Base-by-base conservation (phyloP, 441 rosid species). In the Hura crepitans region DNA sequence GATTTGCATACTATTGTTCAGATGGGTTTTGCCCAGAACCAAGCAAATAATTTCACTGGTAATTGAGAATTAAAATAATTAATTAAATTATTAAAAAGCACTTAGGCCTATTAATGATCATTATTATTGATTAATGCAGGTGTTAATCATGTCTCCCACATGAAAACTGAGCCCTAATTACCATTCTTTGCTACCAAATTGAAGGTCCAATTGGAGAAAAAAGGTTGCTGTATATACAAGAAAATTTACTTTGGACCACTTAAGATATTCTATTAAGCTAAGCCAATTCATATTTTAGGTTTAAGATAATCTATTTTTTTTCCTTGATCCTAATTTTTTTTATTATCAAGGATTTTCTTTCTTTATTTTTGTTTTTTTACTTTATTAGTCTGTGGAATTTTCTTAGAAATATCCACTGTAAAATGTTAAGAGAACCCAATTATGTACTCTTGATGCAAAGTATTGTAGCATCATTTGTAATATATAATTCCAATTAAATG, bases 1-100 rank as follows among this genome's bases (percentile, higher is more conserved):
- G 97, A 94, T 72, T 80, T 94, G 66, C 94, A 87, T 63, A 84
- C 86, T 74, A 74, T 94, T 66, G 90, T 92, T 66, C 90, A 85
- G 39, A 86, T 87, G 94, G 97, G 97, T 51, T 87, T 83, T 27
- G 79, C 72, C 22, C 93, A 86, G 66, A 85, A 65, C 20, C 76
- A 79, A 22, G 49, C 78, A 22, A 79, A 69, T 15, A 66, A 68
- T 53, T 74, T 79, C 56, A 74, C 70, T 33, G 84, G 94, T 85
- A 74, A 20, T 30, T 15, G 33, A 46, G 45, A 18, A 9, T 14
- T 31, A 22, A 1, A n/a, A 22, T 13, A 46, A n/a, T 42, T 1
- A 31, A 5, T 6, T 3, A 23, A 18, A 31, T 15, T 4, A 1
- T 30, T 6, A 64, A 62, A 13, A 18, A 51, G 45, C 11, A 30